Evolutionary conservation across 1,284 basidiomycete genomes (phyloP), one percentile per base, ranked within the genome.

Genomic region (Heterobasidion parviporum): DNA sequence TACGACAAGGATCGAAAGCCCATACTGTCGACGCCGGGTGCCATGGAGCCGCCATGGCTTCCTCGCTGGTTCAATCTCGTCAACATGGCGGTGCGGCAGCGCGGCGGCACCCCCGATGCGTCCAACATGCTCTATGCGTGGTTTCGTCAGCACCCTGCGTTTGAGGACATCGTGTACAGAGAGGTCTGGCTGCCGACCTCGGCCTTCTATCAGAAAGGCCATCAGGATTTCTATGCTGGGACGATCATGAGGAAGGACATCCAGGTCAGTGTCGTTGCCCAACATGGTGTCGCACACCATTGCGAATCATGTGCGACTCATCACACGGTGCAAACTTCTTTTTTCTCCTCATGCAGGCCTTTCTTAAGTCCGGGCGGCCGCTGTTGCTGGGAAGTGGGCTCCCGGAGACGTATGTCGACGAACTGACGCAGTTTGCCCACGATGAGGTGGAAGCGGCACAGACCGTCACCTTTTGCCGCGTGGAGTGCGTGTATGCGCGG

Each of bases 381-480:
- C 70, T 89, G 45, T 74, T 90, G 2, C 75, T 89, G 7, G 77
- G 80, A 14, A 78, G 73, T 60, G 87, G 84, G 6, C 63, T 88
- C 34, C 67, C 79, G 2, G 74, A 77, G 62, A 64, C 70, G 8
- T 62, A 81, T 16, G 73, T 87, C 18, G 70, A 82, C 56, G 70
- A 76, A 36, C 67, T 89, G 14, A 74, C 86, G 64, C 58, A 56
- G 3, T 75, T 78, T 32, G 77, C 80, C 9, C 67, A 67, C 18
- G 54, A 64, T 18, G 87, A 89, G 62, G 64, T 87, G 26, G 65
- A 70, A 12, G 75, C 79, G n/a, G 75, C 75, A 8, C 62, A 68
- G 15, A 69, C 68, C 8, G 74, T 75, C 3, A 68, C 78, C 53
- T 85, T 76, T 59, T 74, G 83, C 56, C 74, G 76, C 54, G 64